phyloP scores from a whole-genome alignment of 2,329 filamentous ascomycete genomes.

The Curvularia sp. region DNA sequence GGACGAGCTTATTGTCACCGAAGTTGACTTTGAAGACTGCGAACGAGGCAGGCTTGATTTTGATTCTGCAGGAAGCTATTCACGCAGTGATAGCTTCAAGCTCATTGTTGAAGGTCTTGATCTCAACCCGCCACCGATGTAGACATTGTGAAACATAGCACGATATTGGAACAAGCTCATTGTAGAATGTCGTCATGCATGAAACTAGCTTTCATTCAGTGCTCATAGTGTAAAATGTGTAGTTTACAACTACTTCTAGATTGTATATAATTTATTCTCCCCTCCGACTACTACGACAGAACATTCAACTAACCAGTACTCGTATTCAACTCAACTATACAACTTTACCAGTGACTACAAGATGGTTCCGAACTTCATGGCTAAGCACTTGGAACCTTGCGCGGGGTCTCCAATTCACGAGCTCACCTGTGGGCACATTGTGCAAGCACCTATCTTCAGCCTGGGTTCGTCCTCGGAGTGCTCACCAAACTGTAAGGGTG shows the following conservation, averaged over 20 bases:
- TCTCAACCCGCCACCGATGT: slow-evolving; percentile 63
- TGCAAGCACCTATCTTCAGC: slow-evolving; percentile 1
- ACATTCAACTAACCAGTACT: not conserved
- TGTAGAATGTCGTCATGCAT: not conserved
- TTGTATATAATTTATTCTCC: not conserved
- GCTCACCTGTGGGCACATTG: slow-evolving; percentile 3
- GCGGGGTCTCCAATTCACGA: slow-evolving; percentile 1
- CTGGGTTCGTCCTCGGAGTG: slow-evolving; percentile 1
- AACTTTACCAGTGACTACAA: not conserved
- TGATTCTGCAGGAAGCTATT: slow-evolving; percentile 86
- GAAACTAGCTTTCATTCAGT: not conserved
- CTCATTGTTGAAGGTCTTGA: slow-evolving; percentile 67
- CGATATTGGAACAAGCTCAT: not conserved
- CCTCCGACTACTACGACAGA: not conserved
- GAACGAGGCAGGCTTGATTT: slow-evolving; percentile 80
- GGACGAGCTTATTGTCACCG: slow-evolving; percentile 69
- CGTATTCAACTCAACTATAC: not conserved
- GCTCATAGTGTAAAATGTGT: not conserved
- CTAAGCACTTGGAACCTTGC: slow-evolving; percentile 1
- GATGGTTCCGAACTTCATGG: slow-evolving; percentile 1
- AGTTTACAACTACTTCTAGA: not conserved
- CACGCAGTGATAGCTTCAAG: slow-evolving; percentile 71
- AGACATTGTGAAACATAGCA: not conserved
- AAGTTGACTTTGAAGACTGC: slow-evolving; percentile 89
- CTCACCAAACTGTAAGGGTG: slow-evolving; percentile 7